Evolutionary conservation across 2,329 filamentous ascomycete species (phyloP), one percentile per base, ranked within the genome.

Genomic region (Alternaria rosae): DNA sequence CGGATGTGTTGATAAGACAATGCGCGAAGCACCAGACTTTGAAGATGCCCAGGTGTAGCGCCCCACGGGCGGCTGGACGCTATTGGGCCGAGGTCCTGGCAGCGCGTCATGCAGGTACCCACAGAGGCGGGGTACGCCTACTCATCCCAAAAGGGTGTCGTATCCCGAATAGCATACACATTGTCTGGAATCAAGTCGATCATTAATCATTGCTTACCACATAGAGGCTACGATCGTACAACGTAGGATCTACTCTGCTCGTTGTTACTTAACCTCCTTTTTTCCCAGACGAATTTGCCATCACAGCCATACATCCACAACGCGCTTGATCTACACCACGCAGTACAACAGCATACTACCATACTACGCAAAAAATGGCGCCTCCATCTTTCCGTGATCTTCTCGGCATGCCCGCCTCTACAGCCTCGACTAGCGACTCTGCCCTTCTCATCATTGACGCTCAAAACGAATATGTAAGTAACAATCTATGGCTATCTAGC

Each of bases 401-500:
- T 59, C 70, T 90, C 57, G 88, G 88, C 59, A 79, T 85, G 12
- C 73, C 81, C 10, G 83, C 84, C 23, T 87, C 86, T 13, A 86
- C 84, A 0, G 88, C 88, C 8, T 85, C 86, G 0, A 79, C 85
- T 1, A 75, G 77, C 44, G 88, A 91, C 78, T 88, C 85, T 65
- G 48, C 30, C 6, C 50, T 62, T 15, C n/a, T 62, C 10, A 25
- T 62, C n/a, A 59, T 62, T 10, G 59, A 62, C 21, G 59, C 55
- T 4, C 59, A 62, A 32, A 62, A 62, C 8, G 59, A 62, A 59
- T 62, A 62, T 20, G 59, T 53, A 58, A 12, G 48, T 32, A 5
- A 17, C 84, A 85, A 2, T 83, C 91, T 45, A 78, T 91, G 69
- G 90, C 91, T 76, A 88, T 91, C 71, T 89, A 38, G 38, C 44